Base-by-base conservation (phyloP, 2,329 filamentous ascomycete genomes). In the Aureobasidium pullulans region DNA sequence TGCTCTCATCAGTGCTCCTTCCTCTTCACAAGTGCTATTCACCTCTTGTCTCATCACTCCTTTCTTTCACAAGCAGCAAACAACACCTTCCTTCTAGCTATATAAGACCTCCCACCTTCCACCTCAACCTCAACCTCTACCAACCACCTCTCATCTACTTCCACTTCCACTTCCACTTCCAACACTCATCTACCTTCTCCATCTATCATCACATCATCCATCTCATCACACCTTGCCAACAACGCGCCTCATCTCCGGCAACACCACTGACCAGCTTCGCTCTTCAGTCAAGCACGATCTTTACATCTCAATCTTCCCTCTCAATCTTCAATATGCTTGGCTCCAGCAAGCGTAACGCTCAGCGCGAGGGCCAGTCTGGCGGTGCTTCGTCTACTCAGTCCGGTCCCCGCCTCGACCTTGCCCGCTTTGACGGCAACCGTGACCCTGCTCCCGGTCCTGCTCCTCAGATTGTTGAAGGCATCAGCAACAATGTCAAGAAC, bases 401-500 rank as follows among this genome's bases (percentile, higher is more conserved):
- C 10, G 40, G 15, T 19, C 19, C 29, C 13, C 29, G 49, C 15
- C 48, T 57, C 3, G 29, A 47, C 9, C 42, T 52, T 11, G 29
- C 31, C 8, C 57, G 56, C 49, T 62, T 54, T 32, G 64, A 65
- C 31, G 64, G 64, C 32, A 65, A 65, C 43, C 61, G 61, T 7
- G 64, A 65, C 39, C 60, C 61, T 31, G 49, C 29, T 29, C 43
- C 43, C n/a, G 34, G 37, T 34, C 42, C 44, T 10, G 32, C 56
- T 9, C 13, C 44, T 37, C 37, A 49, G 29, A 8, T 59, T 3
- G 19, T 59, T 16, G n/a, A 31, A 2, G 59, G 44, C 19, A 34
- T 62, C 19, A 49, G 37, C 32, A 59, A 61, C 52, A 54, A 57
- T 23, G 29, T 48, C 28, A 68, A 66, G 63, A 69, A 69, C 57